Evolutionary conservation across 257 asterid genomes (phyloP).

Genomic region (Nicotiana otophora): DNA sequence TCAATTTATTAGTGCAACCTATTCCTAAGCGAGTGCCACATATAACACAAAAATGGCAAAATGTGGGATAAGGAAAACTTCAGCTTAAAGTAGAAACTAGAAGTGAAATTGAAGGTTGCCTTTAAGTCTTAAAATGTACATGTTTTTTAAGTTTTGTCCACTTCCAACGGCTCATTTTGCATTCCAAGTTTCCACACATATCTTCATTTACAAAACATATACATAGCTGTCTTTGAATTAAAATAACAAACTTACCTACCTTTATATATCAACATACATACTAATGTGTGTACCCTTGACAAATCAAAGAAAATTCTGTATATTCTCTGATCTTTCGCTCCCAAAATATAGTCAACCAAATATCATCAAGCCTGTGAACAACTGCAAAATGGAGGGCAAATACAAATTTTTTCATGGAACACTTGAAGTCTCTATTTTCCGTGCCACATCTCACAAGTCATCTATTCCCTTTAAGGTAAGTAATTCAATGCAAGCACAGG

Average conservation of each 20-base stretch:
- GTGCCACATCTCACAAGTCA: conserved; percentile 44
- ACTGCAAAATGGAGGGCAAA: conserved; percentile 44
- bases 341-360: not conserved
- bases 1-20: not conserved
- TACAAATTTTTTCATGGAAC: conserved; percentile 74
- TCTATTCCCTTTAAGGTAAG: conserved; percentile 49
- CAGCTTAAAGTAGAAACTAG: conserved; percentile 60
- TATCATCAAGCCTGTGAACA: not conserved
- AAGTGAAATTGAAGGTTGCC: conserved; percentile 37
- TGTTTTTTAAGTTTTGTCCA: conserved; percentile 45
- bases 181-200: conserved; percentile 31
- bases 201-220: not conserved
- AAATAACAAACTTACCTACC: conserved; percentile 30
- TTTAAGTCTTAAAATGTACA: conserved; percentile 40
- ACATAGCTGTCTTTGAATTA: conserved; percentile 28
- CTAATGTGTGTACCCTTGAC: not conserved
- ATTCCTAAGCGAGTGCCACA: not conserved
- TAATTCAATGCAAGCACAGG: not conserved
- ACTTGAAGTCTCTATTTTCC: conserved; percentile 79
- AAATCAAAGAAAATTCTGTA: not conserved
- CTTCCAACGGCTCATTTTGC: conserved; percentile 21
- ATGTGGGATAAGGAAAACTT: conserved; percentile 27
- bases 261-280: conserved; percentile 17
- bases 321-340: not conserved
- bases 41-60: not conserved